Conservation (phyloP, 495 filamentous ascomycete genomes). For the Penicillium cataractarum region DNA sequence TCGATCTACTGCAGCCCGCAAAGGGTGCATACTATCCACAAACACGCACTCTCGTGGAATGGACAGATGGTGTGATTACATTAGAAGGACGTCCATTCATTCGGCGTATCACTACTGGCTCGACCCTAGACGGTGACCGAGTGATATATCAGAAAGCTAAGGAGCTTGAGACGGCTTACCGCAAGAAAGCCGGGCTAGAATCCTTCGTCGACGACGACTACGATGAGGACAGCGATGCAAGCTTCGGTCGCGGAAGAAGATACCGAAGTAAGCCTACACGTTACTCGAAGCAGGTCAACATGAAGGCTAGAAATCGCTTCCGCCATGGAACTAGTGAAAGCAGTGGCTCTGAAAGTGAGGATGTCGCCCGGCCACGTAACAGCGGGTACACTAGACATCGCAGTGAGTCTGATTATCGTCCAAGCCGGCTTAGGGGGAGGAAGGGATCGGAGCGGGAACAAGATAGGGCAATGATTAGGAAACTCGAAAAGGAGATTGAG, state of each 20-base stretch:
- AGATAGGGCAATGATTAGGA: background rate
- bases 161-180: slow-evolving; percentile 21
- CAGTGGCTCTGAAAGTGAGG: background rate
- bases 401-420: background rate
- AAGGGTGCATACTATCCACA: slow-evolving; percentile 24
- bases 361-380: background rate
- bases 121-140: slow-evolving; percentile 18
- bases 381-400: background rate
- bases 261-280: background rate
- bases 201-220: slow-evolving; percentile 7
- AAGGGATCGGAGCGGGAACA: background rate
- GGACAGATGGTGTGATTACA: slow-evolving; percentile 24
- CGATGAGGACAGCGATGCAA: slow-evolving; percentile 9
- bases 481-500: background rate
- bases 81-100: slow-evolving; percentile 28
- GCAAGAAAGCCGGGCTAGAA: slow-evolving; percentile 3
- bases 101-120: slow-evolving; percentile 22
- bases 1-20: background rate
- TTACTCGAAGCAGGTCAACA: background rate
- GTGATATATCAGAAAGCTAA: slow-evolving; percentile 30
- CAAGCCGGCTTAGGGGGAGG: background rate
- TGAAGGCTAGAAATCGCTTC: background rate
- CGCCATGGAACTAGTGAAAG: background rate
- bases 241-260: slow-evolving; percentile 5
- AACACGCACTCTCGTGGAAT: slow-evolving; percentile 27